Evolutionary conservation across 2,329 filamentous ascomycete genomes (phyloP), one percentile per base, ranked within the genome.

Genomic region (Nemania sp.): DNA sequence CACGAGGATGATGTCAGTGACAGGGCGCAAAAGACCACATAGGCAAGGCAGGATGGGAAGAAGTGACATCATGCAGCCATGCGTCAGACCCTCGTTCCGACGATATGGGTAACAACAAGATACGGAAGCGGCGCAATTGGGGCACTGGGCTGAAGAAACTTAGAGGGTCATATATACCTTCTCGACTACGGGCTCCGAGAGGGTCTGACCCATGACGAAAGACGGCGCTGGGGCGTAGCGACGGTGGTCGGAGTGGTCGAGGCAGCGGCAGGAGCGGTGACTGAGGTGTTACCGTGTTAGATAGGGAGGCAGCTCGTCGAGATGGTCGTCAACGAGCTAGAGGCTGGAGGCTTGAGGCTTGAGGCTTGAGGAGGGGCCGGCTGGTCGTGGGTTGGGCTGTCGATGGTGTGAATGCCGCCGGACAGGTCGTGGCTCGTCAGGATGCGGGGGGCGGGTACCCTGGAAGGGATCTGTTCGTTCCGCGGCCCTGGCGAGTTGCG

Each of bases 121-220:
- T 33, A 50, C 26, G 42, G 51, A 49, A 49, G 60, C 42, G 47
- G 55, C 60, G 59, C 57, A 61, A 68, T 60, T 59, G 60, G 60
- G 52, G 40, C 4, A 54, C 20, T 4, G 31, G 15, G 44, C 34
- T 23, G 42, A 58, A 56, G 59, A 42, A 34, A 60, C 55, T 57
- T 75, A 5, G 47, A 31, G 8, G 28, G 9, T 31, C 8, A 28
- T 56, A n/a, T 83, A 73, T 83, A 99, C 94, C 92, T 99, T 99
- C 73, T 97, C 94, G 75, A 96, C 89, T 70, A 99, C 92, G 70
- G 94, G 94, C 82, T 99, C 94, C 70, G 93, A 97, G 72, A 99
- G 87, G 76, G 94, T 99, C 82, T 99, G 94, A 84, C 94, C 94
- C 94, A 99, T 99, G 77, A 72, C 73, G 71, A 71, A 28, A 34